Evolutionary conservation across 2,329 filamentous ascomycete genomes (phyloP), one percentile per base, ranked within the genome.

Genomic region (Fusarium protoensiforme): DNA sequence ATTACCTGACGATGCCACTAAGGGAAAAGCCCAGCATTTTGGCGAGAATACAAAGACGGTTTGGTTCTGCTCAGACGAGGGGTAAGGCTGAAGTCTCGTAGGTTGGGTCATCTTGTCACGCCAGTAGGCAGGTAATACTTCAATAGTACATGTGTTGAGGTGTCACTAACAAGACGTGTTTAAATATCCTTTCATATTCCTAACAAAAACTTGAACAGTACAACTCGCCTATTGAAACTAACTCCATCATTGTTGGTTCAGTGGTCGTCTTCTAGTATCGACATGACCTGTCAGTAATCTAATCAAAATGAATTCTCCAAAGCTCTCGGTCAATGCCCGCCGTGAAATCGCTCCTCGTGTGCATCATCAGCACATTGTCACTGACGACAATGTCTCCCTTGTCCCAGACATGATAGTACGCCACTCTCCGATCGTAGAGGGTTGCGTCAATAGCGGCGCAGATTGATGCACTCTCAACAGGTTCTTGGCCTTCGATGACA

Each of bases 361-460:
- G 86, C 84, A 89, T 83, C 70, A 83, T 84, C 62, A 85, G 65
- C 5, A 84, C 75, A 57, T 89, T 90, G 70, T 90, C 88, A 67
- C 81, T 89, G 7, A 90, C 77, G 1, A 90, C 69, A 39, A 90
- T 53, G 73, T 90, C 88, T 0, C 88, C 88, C 78, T 87, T 84
- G 61, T 89, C 84, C 87, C 88, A 90, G 7, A 81, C 77, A 64
- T 88, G 86, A 62, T 86, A 85, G 39, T 87, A 81, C 9, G 84
- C 85, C 0, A 88, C 84, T 0, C 87, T 82, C 7, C 85, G 81
- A 70, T 89, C 88, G 64, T 88, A 86, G 2, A 88, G 76, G 0
- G 86, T 77, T 0, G 77, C 75, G 60, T 86, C 82, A 3, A 89
- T 75, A 0, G 82, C 73, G 3, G 82, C 79, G 29, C 82, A 85